Evolutionary conservation across 176 grass and related monocot genomes (phyloP), one percentile per base, ranked within the genome.

Genomic region (Dactylis glomerata): DNA sequence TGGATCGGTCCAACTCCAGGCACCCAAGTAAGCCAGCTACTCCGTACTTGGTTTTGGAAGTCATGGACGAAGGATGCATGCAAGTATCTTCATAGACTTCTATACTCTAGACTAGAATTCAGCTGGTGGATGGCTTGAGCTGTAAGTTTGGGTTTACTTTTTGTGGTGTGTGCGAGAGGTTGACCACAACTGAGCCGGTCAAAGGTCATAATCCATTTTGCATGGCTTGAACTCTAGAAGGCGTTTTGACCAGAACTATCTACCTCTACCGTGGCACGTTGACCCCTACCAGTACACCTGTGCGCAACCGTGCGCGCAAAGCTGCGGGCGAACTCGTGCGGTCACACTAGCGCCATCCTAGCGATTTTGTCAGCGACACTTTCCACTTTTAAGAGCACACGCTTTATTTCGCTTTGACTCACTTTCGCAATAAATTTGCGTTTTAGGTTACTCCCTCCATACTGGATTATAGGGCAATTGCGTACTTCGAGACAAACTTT

Each of bases 1-100:
- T 24, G 74, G 70, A 81, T 67, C 20, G 55, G 57, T 62, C 51
- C 76, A 37, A 73, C 58, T 50, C 83, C 52, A 13, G n/a, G 85
- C 68, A 45, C 55, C 78, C 24, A 10, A 20, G 64, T 13, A 13
- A 20, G 38, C 0, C 5, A 72, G 56, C 23, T 0, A 73, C 23
- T 68, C 14, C 46, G 20, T n/a, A n/a, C n/a, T 70, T 10, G 56
- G 81, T 74, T 77, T 47, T 47, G 68, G 36, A 84, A 84, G 76
- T 65, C 75, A 20, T 31, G 19, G 32, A 27, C 27, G n/a, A 27
- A 64, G 68, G 70, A 28, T 37, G 47, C 74, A 20, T 37, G 47
- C 74, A 36, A 44, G 37, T 52, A 20, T 52, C 17, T 52, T 20
- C 16, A 7, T 6, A 32, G 3, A 37, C 5, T 37, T 55, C 10